Evolutionary conservation across 139 green algal genomes (phyloP), one percentile per base, ranked within the genome.

Genomic region (Chlorella sp.): DNA sequence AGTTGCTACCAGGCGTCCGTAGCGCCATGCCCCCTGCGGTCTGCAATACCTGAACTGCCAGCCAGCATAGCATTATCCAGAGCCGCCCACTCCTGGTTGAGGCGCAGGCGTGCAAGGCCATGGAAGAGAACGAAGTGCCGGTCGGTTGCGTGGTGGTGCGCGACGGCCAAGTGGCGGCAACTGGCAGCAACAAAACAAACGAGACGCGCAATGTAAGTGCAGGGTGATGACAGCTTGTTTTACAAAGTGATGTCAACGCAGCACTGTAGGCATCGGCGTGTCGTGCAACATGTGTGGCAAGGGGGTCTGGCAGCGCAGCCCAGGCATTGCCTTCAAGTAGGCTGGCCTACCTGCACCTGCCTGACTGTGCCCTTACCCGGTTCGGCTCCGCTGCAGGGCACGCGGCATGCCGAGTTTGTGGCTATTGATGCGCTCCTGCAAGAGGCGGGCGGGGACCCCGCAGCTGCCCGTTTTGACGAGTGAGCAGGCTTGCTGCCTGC

Each of bases 371-470:
- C 68, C 68, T 39, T 80, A 39, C 36, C n/a, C 14, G 3, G 40
- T 39, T 80, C 18, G 15, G 36, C 36, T 83, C 77, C 36, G 14
- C 3, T 83, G 32, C 91, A 99, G 95, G 97, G 94, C 12, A 99
- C 97, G 24, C 91, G 97, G 18, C 98, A 99, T 88, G 97, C 97
- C 16, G 98, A 99, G 93, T 94, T 99, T 75, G 95, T 98, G 48
- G 97, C 98, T 0, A 95, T 99, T 34, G 98, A 99, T 83, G 61
- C 85, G 15, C 85, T 98, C n/a, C 90, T 99, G 15, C 60, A 86
- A 18, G 30, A 84, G 16, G 37, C 81, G 16, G 87, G 78, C 12
- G 93, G 92, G 3, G 76, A 93, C 34, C 81, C 79, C 0, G 53
- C 87, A 16, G 88, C 86, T 5, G 92, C 90, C 0, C 60, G 75